Percentiles rank a stretch among this genome's conserved stretches.
phyloP scores from a whole-genome alignment of 78 protist genomes.

The Protostelium mycophagum region DNA sequence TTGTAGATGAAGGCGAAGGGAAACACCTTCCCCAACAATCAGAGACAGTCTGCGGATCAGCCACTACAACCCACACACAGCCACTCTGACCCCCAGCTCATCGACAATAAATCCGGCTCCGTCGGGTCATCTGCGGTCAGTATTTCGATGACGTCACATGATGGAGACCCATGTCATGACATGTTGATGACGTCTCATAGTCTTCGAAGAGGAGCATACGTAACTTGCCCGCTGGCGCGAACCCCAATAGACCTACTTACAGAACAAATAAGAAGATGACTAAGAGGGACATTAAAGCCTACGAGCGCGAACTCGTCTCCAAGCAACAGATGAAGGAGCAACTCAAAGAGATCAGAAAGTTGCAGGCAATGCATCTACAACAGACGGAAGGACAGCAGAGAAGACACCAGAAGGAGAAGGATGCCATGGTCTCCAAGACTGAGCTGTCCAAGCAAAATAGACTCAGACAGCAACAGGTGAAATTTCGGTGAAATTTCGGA shows the following conservation, averaged over 20 bases:
- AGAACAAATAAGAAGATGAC: conserved; percentile 31
- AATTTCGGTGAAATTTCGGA: background rate
- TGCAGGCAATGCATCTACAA: conserved; percentile 42
- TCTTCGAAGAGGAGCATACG: background rate
- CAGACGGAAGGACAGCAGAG: conserved; percentile 39
- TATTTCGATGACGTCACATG: background rate
- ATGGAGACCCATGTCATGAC: background rate
- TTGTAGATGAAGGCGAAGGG: background rate
- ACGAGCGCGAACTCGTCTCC: conserved; percentile 48
- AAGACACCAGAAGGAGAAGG: conserved; percentile 55
- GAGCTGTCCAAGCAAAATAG: background rate
- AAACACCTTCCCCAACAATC: conserved; percentile 12
- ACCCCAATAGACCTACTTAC: background rate
- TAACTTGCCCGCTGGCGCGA: background rate
- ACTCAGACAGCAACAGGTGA: background rate
- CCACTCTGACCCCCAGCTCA: background rate
- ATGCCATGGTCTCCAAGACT: conserved; percentile 3
- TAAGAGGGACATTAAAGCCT: conserved; percentile 30
- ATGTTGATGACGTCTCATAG: background rate
- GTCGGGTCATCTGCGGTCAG: background rate
- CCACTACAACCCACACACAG: conserved; percentile 23
- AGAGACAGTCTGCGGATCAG: conserved; percentile 11
- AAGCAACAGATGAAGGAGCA: conserved; percentile 49
- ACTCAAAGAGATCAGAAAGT: conserved; percentile 44
- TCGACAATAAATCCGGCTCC: background rate